Conservation (phyloP, 1,284 basidiomycete genomes). For the Mycena citricolor region DNA sequence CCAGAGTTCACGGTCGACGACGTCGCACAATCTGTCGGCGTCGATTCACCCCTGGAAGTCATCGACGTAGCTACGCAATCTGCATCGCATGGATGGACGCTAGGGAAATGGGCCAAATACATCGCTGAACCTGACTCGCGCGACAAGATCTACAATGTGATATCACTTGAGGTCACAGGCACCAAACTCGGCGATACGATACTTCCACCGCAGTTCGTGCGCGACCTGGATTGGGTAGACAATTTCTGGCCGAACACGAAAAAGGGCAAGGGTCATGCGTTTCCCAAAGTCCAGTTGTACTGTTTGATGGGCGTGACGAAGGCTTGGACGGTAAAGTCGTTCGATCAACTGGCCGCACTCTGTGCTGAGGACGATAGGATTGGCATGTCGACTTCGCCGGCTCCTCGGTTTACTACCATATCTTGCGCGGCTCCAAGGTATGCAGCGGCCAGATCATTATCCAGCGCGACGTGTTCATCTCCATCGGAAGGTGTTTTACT, state of each 20-base stretch:
- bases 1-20: slow-evolving; percentile 70
- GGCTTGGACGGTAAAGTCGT: slow-evolving; percentile 82
- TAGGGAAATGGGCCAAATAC: slow-evolving; percentile 90
- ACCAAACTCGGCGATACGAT: slow-evolving; percentile 76
- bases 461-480: slow-evolving; percentile 8
- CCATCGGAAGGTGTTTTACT: slow-evolving; percentile 79
- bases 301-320: slow-evolving; percentile 84
- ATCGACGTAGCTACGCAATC: slow-evolving; percentile 88
- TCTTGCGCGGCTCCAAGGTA: slow-evolving; percentile 81
- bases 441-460: slow-evolving; percentile 2
- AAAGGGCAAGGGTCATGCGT: slow-evolving; percentile 71
- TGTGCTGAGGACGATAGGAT: slow-evolving; percentile 53
- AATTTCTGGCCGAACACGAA: slow-evolving; percentile 85
- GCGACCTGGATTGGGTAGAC: slow-evolving; percentile 96
- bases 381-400: slow-evolving; percentile 98
- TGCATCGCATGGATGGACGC: slow-evolving; percentile 80
- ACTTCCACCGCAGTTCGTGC: slow-evolving; percentile 80
- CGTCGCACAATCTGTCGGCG: slow-evolving; percentile 79
- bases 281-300: slow-evolving; percentile 95
- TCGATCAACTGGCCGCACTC: not conserved
- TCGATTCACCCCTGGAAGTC: slow-evolving; percentile 79
- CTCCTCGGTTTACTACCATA: slow-evolving; percentile 92
- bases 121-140: slow-evolving; percentile 65
- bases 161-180: slow-evolving; percentile 83
- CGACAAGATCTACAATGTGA: slow-evolving; percentile 89